These are phyloP conservation scores for Aegilops tauschii DNA, from an alignment of 176 grass and related monocot species.

Conservation along the genomic window DNA sequence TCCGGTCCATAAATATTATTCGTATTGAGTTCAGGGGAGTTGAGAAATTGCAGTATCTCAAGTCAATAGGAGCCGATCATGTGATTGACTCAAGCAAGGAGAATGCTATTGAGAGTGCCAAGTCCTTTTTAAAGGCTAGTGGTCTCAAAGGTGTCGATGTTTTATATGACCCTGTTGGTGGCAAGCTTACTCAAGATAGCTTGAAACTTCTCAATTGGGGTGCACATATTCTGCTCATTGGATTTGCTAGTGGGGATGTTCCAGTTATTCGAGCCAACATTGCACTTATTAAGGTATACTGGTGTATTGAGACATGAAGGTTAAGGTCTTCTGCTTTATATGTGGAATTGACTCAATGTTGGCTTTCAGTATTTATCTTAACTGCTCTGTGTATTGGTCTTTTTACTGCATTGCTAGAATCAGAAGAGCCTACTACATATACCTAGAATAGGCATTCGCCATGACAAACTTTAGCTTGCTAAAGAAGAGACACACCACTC, in stretches of 20 bases:
- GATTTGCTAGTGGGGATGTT: slow-evolving; percentile 95
- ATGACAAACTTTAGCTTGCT: background rate
- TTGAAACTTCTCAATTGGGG: slow-evolving; percentile 97
- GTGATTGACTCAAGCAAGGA: slow-evolving; percentile 82
- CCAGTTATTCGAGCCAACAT: slow-evolving; percentile 79
- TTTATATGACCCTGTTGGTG: slow-evolving; percentile 95
- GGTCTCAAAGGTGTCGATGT: slow-evolving; percentile 85
- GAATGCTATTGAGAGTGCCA: slow-evolving; percentile 73
- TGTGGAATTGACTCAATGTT: background rate
- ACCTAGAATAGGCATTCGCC: background rate
- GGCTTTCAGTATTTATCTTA: background rate
- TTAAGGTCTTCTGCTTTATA: background rate
- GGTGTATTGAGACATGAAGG: background rate
- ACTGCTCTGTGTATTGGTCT: background rate
- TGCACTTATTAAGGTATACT: slow-evolving; percentile 84
- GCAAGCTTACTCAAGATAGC: slow-evolving; percentile 85
- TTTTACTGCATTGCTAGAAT: background rate
- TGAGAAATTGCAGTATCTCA: slow-evolving; percentile 76
- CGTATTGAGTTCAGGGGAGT: slow-evolving; percentile 49
- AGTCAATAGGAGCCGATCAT: slow-evolving; percentile 84
- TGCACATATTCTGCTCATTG: slow-evolving; percentile 91
- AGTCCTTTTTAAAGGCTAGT: slow-evolving; percentile 77
- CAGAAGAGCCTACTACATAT: background rate
- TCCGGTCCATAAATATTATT: slow-evolving; percentile 1
- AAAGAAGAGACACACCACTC: background rate